Evolutionary conservation across 2,329 filamentous ascomycete species (phyloP).

Genomic region (Tolypocladium cylindrosporum): DNA sequence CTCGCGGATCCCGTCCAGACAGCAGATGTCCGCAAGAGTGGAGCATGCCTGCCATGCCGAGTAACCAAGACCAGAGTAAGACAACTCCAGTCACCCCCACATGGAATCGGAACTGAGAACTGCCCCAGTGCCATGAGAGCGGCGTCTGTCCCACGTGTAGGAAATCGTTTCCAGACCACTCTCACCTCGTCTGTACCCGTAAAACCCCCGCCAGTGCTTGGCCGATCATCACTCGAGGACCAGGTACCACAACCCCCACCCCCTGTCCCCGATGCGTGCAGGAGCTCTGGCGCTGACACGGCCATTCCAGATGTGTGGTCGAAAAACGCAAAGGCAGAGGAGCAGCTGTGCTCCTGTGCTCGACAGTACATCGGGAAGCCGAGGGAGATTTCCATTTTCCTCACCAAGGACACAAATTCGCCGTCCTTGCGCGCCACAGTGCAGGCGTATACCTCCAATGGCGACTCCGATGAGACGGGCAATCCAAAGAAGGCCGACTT

Average conservation of each 20-base stretch:
- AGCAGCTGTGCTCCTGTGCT: conserved; percentile 20
- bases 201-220: conserved; percentile 24
- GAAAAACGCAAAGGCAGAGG: conserved; percentile 21
- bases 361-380: conserved; percentile 26
- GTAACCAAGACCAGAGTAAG: conserved; percentile 38
- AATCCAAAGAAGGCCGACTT: conserved; percentile 25
- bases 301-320: conserved; percentile 26
- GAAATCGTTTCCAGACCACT: conserved; percentile 29
- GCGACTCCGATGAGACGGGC: conserved; percentile 16
- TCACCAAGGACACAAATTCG: conserved; percentile 23
- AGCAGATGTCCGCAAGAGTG: conserved; percentile 36
- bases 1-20: conserved; percentile 32
- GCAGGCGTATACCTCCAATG: conserved; percentile 24
- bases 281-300: conserved; percentile 8
- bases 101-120: conserved; percentile 14
- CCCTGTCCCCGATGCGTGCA: not conserved
- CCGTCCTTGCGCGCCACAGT: conserved; percentile 27
- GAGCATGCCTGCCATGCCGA: conserved; percentile 38
- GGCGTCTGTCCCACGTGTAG: conserved; percentile 31
- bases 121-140: conserved; percentile 26
- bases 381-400: conserved; percentile 25
- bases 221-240: conserved; percentile 26
- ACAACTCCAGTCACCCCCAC: conserved; percentile 9
- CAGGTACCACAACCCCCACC: conserved; percentile 21
- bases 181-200: conserved; percentile 29